Evolutionary conservation across 331 rosid genomes (phyloP), one percentile per base, ranked within the genome.

Genomic region (Rosa hybrid): DNA sequence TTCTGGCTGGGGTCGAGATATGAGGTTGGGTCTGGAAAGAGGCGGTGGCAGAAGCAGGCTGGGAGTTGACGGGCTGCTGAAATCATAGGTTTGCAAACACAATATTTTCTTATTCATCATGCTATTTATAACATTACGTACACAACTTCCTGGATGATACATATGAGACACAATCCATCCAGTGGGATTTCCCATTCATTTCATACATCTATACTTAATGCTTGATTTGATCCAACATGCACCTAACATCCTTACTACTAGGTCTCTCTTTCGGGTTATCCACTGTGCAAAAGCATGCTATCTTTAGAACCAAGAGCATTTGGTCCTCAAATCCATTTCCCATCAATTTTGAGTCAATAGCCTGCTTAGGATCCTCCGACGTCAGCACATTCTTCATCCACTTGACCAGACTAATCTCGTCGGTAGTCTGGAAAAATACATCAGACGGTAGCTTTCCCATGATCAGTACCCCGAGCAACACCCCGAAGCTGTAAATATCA

Each of bases 251-350:
- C 94, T 96, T 96, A 56, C 97, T 89, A 74, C 92, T 83, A 70
- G 98, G 98, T 83, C 99, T 93, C 76, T 89, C 91, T 70, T 93
- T 96, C 0, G 94, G 98, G 81, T 93, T 90, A 12, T 93, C 97
- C 75, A 87, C 8, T 20, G 97, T 93, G 86, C 99, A 96, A 78
- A 96, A 93, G 88, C 90, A 88, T 5, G 98, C 99, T 79, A 96
- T 91, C 88, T 92, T 93, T 67, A 93, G 78, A 67, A 87, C 97
- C 80, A 96, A 79, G 72, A 93, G 97, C 99, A 96, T 96, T 57
- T 96, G 97, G 11, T 91, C 96, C 89, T 96, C 97, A 64, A 62
- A 90, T 7, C 94, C 97, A 25, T 87, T 91, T 44, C 92, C 97
- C 51, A 80, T 41, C 14, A 96, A 91, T 81, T 80, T 89, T 0